Conservation (phyloP, 331 rosid species). For the Rosa hybrid region DNA sequence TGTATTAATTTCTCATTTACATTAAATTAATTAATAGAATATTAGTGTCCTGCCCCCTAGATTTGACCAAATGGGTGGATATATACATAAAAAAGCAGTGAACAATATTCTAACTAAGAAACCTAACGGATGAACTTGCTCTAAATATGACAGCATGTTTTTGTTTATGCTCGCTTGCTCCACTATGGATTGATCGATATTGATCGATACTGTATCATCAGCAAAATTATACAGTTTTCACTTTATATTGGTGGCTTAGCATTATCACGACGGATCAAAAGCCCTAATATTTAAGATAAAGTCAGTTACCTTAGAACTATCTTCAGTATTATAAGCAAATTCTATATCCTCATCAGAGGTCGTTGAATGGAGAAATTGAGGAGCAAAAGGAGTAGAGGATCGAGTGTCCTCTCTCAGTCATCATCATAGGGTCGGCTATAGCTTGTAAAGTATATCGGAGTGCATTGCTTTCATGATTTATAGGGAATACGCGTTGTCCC, state of each 20-base stretch:
- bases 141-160: too few relatives aligned
- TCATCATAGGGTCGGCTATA: slow-evolving; percentile 10
- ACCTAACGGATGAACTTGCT: too few relatives aligned
- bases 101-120: too few relatives aligned
- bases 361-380: neutral
- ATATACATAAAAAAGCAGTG: too few relatives aligned
- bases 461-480: slow-evolving; percentile 12
- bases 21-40: too few relatives aligned
- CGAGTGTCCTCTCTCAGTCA: neutral
- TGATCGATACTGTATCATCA: neutral
- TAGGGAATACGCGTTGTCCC: neutral
- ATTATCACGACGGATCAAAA: too few relatives aligned
- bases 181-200: neutral
- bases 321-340: neutral
- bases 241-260: too few relatives aligned
- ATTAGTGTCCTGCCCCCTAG: too few relatives aligned
- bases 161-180: too few relatives aligned
- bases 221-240: too few relatives aligned
- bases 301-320: neutral
- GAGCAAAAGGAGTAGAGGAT: neutral
- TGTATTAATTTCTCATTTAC: too few relatives aligned
- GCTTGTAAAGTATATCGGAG: slow-evolving; percentile 5
- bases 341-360: neutral
- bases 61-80: too few relatives aligned
- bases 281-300: neutral